Base-by-base conservation (phyloP, 352 stramenopile species). In the Blastocystis sp. region DNA sequence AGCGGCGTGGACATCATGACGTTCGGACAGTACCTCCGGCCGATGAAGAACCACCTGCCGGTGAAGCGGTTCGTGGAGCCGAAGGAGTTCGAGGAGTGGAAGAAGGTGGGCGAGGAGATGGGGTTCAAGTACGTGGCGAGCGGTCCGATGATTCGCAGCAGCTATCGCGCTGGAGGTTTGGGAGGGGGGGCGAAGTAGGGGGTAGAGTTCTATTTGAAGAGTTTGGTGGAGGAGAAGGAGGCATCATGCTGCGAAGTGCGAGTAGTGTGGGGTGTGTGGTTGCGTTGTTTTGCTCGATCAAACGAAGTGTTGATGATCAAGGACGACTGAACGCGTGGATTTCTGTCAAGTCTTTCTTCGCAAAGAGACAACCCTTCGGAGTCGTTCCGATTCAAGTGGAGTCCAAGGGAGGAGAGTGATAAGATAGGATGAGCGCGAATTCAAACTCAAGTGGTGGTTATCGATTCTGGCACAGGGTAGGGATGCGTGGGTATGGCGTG, bases 51-150 rank as follows among this genome's bases (percentile, higher is more conserved):
- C 88, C 96, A 99, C 92, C 94, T 99, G 91, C 93, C 28, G 28
- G 28, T 34, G 28, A 34, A 34, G 28, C 28, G 28, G 28, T 34
- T 34, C 28, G 28, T 34, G 28, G 28, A 34, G 28, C 28, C 28
- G 28, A 34, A 34, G 28, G 28, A 34, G 28, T 34, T 34, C 28
- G 94, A 96, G 40, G 91, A 97, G 89, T 99, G 95, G 95, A 93
- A 96, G 89, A 92, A 95, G 87, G 91, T 97, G 67, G 97, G 94
- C 5, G 94, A 98, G 91, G 93, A 96, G 81, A 95, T 99, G 93
- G 97, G 97, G 62, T 99, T 99, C 90, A 92, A 97, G 81, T 99
- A 99, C 91, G 95, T 98, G n/a, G 97, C 96, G 9, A 98, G 94
- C 90, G 96, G 96, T 3, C 97, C 97, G 28, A 95, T 99, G 93